These are phyloP conservation scores for Narthecium ossifragum DNA, from an alignment of 106 monocot species.

Conservation along the genomic window DNA sequence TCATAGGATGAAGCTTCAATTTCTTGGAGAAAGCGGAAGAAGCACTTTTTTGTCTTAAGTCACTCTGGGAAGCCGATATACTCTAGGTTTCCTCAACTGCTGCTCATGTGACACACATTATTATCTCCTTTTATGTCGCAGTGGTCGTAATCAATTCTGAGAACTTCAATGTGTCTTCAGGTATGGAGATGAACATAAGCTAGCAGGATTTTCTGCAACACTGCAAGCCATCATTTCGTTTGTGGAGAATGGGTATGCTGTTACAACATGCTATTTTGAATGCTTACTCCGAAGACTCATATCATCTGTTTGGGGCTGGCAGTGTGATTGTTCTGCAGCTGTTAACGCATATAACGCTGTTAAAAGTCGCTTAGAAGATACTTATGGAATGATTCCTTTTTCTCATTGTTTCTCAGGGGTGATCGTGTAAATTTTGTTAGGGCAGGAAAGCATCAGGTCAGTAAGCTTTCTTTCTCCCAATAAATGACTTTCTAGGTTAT, in stretches of 20 bases:
- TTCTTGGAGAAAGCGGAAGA: slow-evolving; percentile 91
- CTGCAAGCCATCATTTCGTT: slow-evolving; percentile 98
- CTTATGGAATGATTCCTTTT: too few relatives aligned
- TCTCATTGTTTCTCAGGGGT: slow-evolving; percentile 60
- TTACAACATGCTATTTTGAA: slow-evolving; percentile 12
- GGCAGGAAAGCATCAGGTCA: slow-evolving; percentile 96
- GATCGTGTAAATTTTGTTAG: slow-evolving; percentile 81
- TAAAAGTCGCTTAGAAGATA: too few relatives aligned
- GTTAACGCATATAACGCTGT: too few relatives aligned
- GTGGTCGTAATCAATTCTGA: too few relatives aligned
- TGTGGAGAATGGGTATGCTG: slow-evolving; percentile 84
- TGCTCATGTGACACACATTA: too few relatives aligned
- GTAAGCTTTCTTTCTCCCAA: slow-evolving; percentile 3
- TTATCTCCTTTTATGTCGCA: too few relatives aligned
- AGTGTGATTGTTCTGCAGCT: slow-evolving; percentile 5
- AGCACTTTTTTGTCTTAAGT: slow-evolving; percentile 90
- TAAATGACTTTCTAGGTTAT: background rate
- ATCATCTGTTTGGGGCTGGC: slow-evolving; percentile 13
- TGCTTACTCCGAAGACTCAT: slow-evolving; percentile 7
- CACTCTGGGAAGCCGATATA: slow-evolving; percentile 97
- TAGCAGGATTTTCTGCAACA: slow-evolving; percentile 97
- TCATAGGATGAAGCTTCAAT: slow-evolving; percentile 86
- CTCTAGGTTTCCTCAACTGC: slow-evolving; percentile 65
- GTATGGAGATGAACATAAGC: slow-evolving; percentile 98
- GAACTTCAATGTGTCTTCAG: slow-evolving; percentile 31